Evolutionary conservation across 805 yeast species (phyloP).

Genomic region (Saturnispora serradocipensis): DNA sequence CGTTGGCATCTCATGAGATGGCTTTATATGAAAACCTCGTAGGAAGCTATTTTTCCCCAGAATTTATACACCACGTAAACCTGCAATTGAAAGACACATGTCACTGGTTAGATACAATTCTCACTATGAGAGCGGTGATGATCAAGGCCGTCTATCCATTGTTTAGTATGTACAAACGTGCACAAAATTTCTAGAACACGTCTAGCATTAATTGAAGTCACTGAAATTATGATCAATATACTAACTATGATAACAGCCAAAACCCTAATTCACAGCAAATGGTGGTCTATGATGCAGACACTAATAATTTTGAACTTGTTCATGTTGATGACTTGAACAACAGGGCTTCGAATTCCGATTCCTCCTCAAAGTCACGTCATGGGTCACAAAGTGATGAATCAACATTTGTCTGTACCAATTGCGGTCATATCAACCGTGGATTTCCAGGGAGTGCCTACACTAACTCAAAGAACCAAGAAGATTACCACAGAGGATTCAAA

Average conservation of each 20-base stretch:
- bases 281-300: conserved; percentile 23
- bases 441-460: neutral
- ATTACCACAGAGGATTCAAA: neutral
- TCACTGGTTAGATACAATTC: conserved; percentile 16
- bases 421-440: conserved; percentile 17
- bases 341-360: neutral
- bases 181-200: neutral
- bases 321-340: conserved; percentile 11
- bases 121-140: neutral
- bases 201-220: no score
- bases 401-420: conserved; percentile 20
- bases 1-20: neutral
- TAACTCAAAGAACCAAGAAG: neutral
- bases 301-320: conserved; percentile 22
- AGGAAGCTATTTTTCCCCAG: neutral
- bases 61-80: neutral
- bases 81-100: conserved; percentile 6
- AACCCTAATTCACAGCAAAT: conserved; percentile 21
- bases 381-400: neutral
- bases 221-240: neutral
- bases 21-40: neutral
- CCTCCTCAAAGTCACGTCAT: neutral
- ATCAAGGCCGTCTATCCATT: conserved; percentile 1
- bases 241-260: conserved; percentile 13
- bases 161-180: conserved; percentile 3